Conservation (phyloP, 2,329 filamentous ascomycete genomes). For the Aquanectria penicillioides region DNA sequence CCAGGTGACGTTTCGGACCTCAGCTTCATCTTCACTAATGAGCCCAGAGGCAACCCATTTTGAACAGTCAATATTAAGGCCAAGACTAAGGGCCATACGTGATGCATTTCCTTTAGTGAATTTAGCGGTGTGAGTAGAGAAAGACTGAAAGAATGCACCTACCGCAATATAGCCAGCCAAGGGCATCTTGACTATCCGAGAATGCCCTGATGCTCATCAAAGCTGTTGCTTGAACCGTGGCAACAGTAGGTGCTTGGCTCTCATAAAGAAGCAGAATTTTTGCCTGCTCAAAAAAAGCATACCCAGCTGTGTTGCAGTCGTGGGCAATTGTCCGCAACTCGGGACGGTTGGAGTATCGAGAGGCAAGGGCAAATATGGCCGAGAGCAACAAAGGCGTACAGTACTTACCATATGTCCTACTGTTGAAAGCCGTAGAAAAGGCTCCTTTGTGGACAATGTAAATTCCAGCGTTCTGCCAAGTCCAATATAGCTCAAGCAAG, state of each 20-base stretch:
- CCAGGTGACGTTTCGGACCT: conserved; percentile 35
- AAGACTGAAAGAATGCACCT: not conserved
- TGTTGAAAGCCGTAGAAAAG: conserved; percentile 29
- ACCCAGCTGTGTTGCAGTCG: conserved; percentile 34
- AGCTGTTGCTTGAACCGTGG: conserved; percentile 36
- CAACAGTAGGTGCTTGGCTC: conserved; percentile 33
- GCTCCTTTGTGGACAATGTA: conserved; percentile 37
- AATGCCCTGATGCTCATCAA: conserved; percentile 32
- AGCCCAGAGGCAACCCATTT: conserved; percentile 17
- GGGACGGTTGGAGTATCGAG: conserved; percentile 35
- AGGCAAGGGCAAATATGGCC: conserved; percentile 34
- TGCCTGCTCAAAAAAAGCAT: conserved; percentile 32
- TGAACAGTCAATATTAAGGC: conserved; percentile 35
- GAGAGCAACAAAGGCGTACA: conserved; percentile 36
- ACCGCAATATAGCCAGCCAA: conserved; percentile 37
- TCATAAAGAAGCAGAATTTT: conserved; percentile 36
- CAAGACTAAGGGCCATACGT: conserved; percentile 39
- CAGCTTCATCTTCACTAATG: conserved; percentile 28
- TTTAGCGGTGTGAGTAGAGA: not conserved
- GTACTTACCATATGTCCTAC: conserved; percentile 20
- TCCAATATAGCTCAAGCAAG: conserved; percentile 39
- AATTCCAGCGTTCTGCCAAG: conserved; percentile 43
- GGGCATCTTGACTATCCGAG: conserved; percentile 35
- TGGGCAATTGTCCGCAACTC: conserved; percentile 31
- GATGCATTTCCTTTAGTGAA: conserved; percentile 32